phyloP scores from a whole-genome alignment of 1,284 basidiomycete genomes.

The Ceraceosorus guamensis region DNA sequence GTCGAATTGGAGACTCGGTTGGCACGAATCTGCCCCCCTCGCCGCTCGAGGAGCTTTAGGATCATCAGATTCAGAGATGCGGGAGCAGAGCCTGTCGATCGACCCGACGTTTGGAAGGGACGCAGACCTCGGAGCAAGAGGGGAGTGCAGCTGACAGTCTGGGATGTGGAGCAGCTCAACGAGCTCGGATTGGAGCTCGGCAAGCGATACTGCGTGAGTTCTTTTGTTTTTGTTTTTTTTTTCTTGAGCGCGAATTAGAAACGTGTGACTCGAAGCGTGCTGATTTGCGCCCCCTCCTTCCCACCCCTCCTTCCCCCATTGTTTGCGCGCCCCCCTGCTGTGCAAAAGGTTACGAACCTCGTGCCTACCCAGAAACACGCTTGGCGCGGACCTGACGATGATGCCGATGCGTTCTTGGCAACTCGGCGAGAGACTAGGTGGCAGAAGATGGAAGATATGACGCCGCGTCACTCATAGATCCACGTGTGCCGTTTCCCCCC shows the following conservation, averaged over 20 bases:
- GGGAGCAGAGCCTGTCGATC: neutral
- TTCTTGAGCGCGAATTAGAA: too few species aligned
- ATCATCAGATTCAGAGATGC: slow-evolving; percentile 71
- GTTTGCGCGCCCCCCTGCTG: neutral
- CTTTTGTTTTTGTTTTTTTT: too few species aligned
- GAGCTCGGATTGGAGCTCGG: neutral
- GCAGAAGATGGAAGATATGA: neutral
- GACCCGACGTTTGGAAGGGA: neutral
- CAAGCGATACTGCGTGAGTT: neutral
- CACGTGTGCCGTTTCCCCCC: too few species aligned
- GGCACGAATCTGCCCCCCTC: slow-evolving; percentile 65
- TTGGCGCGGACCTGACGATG: neutral
- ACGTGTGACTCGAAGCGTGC: too few species aligned
- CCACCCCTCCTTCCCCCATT: too few species aligned
- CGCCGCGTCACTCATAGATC: too few species aligned
- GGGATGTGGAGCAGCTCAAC: neutral
- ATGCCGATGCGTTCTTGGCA: neutral
- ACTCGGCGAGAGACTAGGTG: neutral
- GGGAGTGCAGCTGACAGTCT: neutral
- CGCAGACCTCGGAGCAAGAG: neutral
- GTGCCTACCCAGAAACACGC: neutral
- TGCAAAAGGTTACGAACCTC: neutral
- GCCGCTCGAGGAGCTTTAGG: slow-evolving; percentile 72
- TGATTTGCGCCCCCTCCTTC: too few species aligned
- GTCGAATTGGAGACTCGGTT: slow-evolving; percentile 10